phyloP scores from a whole-genome alignment of 192 early-diverging fungal species.

The Gonapodya prolifera region DNA sequence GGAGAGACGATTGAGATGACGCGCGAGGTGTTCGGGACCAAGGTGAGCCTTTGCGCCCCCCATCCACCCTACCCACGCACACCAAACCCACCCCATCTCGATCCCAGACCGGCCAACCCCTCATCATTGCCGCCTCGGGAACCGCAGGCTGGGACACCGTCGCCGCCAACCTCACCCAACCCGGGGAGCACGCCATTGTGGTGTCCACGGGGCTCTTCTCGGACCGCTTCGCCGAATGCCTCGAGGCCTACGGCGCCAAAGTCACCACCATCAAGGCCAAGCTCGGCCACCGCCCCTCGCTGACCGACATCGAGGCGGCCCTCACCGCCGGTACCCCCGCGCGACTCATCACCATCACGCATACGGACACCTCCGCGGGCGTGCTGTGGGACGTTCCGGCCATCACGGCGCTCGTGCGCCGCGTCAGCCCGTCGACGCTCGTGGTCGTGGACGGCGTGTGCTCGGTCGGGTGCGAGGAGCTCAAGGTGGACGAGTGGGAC shows the following conservation, averaged over 20 bases:
- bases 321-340: slow-evolving; percentile 45
- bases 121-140: slow-evolving; percentile 89
- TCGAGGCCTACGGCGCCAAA: slow-evolving; percentile 81
- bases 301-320: slow-evolving; percentile 51
- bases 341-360: slow-evolving; percentile 85
- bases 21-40: slow-evolving; percentile 64
- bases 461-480: slow-evolving; percentile 83
- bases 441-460: slow-evolving; percentile 94
- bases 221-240: slow-evolving; percentile 83
- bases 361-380: slow-evolving; percentile 92
- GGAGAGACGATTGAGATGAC: slow-evolving; percentile 76
- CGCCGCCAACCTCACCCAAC: slow-evolving; percentile 79
- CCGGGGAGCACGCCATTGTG: slow-evolving; percentile 75
- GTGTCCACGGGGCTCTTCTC: slow-evolving; percentile 93
- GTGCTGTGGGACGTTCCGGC: slow-evolving; percentile 75
- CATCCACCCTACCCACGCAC: not conserved
- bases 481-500: slow-evolving; percentile 83
- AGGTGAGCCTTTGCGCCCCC: slow-evolving; percentile 6
- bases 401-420: slow-evolving; percentile 56
- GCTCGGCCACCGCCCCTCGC: slow-evolving; percentile 54
- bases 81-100: not conserved
- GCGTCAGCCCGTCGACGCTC: slow-evolving; percentile 70
- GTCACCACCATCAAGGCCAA: slow-evolving; percentile 59
- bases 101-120: slow-evolving; percentile 61
- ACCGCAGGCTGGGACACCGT: slow-evolving; percentile 97